Conservation (phyloP, 345 rosid genomes). For the Clarkia xantiana region DNA sequence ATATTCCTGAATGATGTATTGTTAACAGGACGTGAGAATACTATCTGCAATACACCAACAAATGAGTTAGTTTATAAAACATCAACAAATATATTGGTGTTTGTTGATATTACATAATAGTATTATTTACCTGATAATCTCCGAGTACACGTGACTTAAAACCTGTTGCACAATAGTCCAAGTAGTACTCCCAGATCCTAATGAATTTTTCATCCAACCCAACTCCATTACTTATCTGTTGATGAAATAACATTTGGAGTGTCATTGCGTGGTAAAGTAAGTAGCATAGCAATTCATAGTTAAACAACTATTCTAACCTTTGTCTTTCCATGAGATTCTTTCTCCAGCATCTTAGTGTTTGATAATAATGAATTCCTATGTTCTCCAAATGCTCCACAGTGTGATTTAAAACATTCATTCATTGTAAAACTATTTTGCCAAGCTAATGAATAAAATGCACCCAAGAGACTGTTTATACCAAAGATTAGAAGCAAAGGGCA, state of each 20-base stretch:
- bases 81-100: not conserved
- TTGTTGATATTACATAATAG: not conserved
- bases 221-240: constrained; percentile 48
- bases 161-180: constrained; percentile 76
- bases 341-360: constrained; percentile 68
- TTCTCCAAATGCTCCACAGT: constrained; percentile 83
- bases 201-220: constrained; percentile 70
- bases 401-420: too few species aligned
- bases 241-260: not conserved
- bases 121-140: constrained; percentile 46
- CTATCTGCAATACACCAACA: constrained; percentile 26
- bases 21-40: constrained; percentile 70
- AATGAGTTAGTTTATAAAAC: too few species aligned
- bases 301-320: too few species aligned
- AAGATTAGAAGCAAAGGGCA: constrained; percentile 60
- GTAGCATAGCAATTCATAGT: not conserved
- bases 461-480: constrained; percentile 26
- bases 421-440: too few species aligned
- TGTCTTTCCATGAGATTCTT: constrained; percentile 57
- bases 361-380: constrained; percentile 74
- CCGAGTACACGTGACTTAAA: constrained; percentile 62
- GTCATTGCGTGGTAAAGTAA: too few species aligned
- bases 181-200: constrained; percentile 80
- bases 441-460: too few species aligned
- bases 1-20: constrained; percentile 29